Evolutionary conservation across 495 filamentous ascomycete species (phyloP).

Genomic region (Penicillium fimorum): DNA sequence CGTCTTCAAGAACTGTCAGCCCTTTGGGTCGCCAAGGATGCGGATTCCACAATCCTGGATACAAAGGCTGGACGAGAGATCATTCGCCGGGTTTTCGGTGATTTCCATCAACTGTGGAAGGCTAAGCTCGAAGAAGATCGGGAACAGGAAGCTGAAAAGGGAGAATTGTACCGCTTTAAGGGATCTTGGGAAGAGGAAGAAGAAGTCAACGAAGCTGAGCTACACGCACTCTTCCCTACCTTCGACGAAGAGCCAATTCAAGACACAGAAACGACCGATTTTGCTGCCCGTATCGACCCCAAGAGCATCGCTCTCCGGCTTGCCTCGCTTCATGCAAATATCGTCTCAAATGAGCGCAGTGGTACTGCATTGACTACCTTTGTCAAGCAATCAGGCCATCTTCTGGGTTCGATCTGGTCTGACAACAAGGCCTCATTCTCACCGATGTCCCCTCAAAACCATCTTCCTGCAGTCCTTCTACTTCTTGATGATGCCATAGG

Average conservation of each 20-base stretch:
- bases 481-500: slow-evolving; percentile 59
- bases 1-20: slow-evolving; percentile 46
- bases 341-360: slow-evolving; percentile 39
- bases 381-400: slow-evolving; percentile 39
- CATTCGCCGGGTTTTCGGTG: slow-evolving; percentile 55
- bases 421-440: slow-evolving; percentile 30
- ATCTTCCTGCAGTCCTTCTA: slow-evolving; percentile 65
- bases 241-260: slow-evolving; percentile 54
- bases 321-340: slow-evolving; percentile 51
- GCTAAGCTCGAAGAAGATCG: slow-evolving; percentile 69
- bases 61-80: slow-evolving; percentile 29
- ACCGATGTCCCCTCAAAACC: slow-evolving; percentile 44
- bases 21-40: slow-evolving; percentile 35
- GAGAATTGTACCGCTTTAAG: slow-evolving; percentile 75
- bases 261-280: slow-evolving; percentile 25
- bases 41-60: slow-evolving; percentile 34
- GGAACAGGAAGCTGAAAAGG: slow-evolving; percentile 65
- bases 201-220: slow-evolving; percentile 72
- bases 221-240: slow-evolving; percentile 76
- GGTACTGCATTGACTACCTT: slow-evolving; percentile 32
- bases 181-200: slow-evolving; percentile 72
- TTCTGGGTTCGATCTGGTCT: slow-evolving; percentile 43
- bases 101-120: slow-evolving; percentile 77
- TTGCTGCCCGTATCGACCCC: slow-evolving; percentile 36
- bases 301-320: slow-evolving; percentile 49